Evolutionary conservation across 768 basidiomycete species (phyloP).

Genomic region (Lactifluus piperatus): DNA sequence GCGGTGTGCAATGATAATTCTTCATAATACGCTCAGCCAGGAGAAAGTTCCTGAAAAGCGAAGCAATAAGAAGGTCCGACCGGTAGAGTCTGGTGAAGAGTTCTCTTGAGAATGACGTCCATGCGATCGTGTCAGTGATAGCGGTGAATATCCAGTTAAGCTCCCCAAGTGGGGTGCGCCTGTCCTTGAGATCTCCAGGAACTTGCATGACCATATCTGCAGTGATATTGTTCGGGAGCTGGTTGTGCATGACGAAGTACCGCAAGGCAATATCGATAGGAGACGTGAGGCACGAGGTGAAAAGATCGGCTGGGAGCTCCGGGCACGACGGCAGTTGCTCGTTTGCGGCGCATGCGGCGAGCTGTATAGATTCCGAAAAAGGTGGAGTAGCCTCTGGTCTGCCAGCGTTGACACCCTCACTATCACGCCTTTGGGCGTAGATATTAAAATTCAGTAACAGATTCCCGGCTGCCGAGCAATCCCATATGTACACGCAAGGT

Average conservation of each 20-base stretch:
- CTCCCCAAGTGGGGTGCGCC: constrained; percentile 92
- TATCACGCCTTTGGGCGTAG: constrained; percentile 67
- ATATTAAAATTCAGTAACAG: constrained; percentile 83
- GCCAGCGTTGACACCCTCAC: constrained; percentile 48
- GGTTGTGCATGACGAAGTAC: constrained; percentile 86
- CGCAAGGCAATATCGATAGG: constrained; percentile 97
- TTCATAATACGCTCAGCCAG: constrained; percentile 98
- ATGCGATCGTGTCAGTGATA: constrained; percentile 98
- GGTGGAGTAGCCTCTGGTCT: constrained; percentile 57
- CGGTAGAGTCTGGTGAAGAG: constrained; percentile 91
- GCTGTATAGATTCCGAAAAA: constrained; percentile 82
- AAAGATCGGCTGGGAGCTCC: constrained; percentile 93
- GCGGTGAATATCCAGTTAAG: constrained; percentile 99
- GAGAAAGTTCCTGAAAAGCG: constrained; percentile 94
- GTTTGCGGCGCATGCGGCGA: constrained; percentile 87
- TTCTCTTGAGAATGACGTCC: constrained; percentile 93
- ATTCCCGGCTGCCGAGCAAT: constrained; percentile 96
- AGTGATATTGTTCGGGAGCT: constrained; percentile 69
- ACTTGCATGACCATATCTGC: constrained; percentile 91
- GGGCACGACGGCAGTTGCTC: constrained; percentile 92
- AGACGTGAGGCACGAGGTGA: constrained; percentile 95
- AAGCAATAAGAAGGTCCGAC: constrained; percentile 92
- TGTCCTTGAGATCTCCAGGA: constrained; percentile 94
- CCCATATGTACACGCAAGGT: constrained; percentile 97
- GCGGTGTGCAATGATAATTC: constrained; percentile 93